Conservation (phyloP, 2,329 filamentous ascomycete genomes). For the Lasiodiplodia theobromae region DNA sequence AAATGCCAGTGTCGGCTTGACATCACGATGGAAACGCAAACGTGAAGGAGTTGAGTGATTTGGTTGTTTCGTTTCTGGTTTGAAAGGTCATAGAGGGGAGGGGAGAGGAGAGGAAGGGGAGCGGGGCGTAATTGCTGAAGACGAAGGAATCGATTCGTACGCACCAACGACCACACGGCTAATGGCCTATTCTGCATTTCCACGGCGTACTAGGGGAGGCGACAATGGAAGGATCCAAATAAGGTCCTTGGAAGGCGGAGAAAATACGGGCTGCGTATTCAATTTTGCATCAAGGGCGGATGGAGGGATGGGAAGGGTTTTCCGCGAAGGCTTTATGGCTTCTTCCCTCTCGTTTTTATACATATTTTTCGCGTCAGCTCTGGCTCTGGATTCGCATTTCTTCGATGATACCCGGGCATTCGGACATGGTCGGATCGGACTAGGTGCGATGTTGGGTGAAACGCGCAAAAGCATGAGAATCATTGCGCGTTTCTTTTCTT, state of each 20-base stretch:
- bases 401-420: conserved; percentile 24
- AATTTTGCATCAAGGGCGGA: background rate
- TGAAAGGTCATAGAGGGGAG: conserved; percentile 7
- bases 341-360: background rate
- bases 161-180: conserved; percentile 10
- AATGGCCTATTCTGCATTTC: conserved; percentile 24
- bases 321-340: background rate
- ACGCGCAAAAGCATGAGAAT: background rate
- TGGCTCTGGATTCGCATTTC: conserved; percentile 5
- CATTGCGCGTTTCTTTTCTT: background rate
- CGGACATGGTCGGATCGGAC: conserved; percentile 18
- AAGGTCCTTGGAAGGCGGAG: conserved; percentile 3
- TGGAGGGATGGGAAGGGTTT: background rate
- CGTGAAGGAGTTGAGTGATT: conserved; percentile 18
- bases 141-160: conserved; percentile 7
- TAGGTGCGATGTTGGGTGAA: conserved; percentile 23
- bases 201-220: conserved; percentile 12
- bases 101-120: background rate
- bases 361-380: background rate
- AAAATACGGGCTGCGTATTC: conserved; percentile 3
- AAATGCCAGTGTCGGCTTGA: background rate
- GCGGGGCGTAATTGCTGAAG: background rate
- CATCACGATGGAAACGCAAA: conserved; percentile 23
- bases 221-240: conserved; percentile 4
- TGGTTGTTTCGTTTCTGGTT: conserved; percentile 12